Evolutionary conservation across 345 rosid species (phyloP), one percentile per base, ranked within the genome.

Genomic region (Garcia nutans): DNA sequence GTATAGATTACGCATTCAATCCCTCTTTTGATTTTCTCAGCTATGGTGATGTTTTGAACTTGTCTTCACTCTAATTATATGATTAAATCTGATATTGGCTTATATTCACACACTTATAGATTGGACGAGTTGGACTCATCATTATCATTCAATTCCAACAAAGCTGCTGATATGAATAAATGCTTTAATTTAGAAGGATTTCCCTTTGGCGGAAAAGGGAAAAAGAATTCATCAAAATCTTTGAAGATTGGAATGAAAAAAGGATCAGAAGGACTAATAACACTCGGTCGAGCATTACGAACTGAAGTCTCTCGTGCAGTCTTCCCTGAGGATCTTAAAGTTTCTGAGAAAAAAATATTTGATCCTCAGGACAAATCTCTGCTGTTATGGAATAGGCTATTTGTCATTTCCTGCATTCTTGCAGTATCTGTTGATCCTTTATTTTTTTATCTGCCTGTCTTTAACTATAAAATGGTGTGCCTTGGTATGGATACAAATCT

Each of bases 341-440:
- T 91, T 9, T 87, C 92, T 10, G 89, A 93, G 64, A 89, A 82
- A 45, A 87, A 75, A 80, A 78, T 93, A 26, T 88, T 90, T 70
- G 97, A 93, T 64, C 98, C 98, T 72, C 98, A 91, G 70, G 94
- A 93, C 85, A 89, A 82, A 74, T 87, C 97, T 26, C 88, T 93
- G 31, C 79, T 89, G 75, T 20, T 91, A 45, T 93, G 97, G 98
- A 93, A 91, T 74, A 88, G 88, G 85, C 86, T 91, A 67, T 90
- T 93, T 60, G 88, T 91, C 47, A 86, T 91, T 16, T 82, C 95
- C 3, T 93, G 98, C 76, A 89, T 93, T 60, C 67, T 93, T 17
- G 86, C 92, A 10, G 93, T 93, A 24, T 90, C 98, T 9, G 78
- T 93, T 8, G 98, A 93, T 80, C 98, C 97, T 68, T 72, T 91